phyloP scores from a whole-genome alignment of 1,284 basidiomycete species.

The Microbotryomycetes sp. region DNA sequence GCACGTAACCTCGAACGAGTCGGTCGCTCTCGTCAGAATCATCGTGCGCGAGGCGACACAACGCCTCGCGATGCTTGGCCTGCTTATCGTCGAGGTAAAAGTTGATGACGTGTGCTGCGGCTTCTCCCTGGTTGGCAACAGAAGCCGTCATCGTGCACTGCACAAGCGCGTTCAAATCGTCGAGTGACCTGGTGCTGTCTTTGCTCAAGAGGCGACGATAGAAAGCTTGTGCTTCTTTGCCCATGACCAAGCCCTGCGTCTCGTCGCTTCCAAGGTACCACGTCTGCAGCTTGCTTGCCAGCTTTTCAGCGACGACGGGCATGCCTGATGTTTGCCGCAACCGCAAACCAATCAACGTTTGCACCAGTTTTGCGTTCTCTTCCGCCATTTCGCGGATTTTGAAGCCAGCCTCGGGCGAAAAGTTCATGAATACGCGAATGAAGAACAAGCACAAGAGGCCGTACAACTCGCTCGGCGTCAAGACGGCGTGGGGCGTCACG shows the following conservation, averaged over 20 bases:
- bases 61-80: neutral
- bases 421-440: constrained; percentile 27
- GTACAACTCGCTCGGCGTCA: constrained; percentile 57
- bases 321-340: constrained; percentile 6
- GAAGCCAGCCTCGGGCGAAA: constrained; percentile 24
- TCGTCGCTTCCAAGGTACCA: neutral
- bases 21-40: constrained; percentile 5
- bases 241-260: neutral
- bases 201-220: constrained; percentile 18
- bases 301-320: neutral
- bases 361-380: constrained; percentile 7
- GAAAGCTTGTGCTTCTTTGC: neutral
- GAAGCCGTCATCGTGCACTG: neutral
- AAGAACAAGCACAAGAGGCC: constrained; percentile 46
- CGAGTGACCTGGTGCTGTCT: constrained; percentile 1
- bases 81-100: constrained; percentile 21
- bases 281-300: neutral
- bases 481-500: constrained; percentile 50
- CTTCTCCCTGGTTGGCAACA: constrained; percentile 14
- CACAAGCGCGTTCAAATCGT: constrained; percentile 13
- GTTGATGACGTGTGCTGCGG: constrained; percentile 22
- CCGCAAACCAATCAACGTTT: constrained; percentile 13
- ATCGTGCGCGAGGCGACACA: neutral
- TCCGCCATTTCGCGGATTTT: constrained; percentile 18
- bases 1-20: constrained; percentile 13